Conservation (phyloP, 148 eudicot species). For the Rheum nobile region DNA sequence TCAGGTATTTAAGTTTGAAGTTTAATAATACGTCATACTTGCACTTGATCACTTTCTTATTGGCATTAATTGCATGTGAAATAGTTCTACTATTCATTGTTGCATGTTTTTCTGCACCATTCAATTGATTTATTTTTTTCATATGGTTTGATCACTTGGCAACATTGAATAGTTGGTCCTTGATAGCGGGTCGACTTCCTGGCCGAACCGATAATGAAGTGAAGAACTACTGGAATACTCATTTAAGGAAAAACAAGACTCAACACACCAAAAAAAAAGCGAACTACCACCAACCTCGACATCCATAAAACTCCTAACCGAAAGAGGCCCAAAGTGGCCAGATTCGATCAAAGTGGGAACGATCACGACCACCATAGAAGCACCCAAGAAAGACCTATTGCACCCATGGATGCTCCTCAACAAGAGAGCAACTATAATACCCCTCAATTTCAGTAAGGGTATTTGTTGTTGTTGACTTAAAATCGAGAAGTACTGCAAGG, state of each 20-base stretch:
- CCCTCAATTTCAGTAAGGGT: too few species aligned
- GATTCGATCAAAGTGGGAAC: neutral
- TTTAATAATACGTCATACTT: too few species aligned
- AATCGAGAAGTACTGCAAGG: too few species aligned
- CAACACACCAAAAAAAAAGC: slow-evolving; percentile 1
- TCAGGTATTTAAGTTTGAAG: too few species aligned
- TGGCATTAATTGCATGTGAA: too few species aligned
- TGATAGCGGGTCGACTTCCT: neutral
- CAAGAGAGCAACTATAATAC: too few species aligned
- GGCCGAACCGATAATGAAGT: neutral
- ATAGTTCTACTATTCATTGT: too few species aligned
- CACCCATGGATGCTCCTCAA: neutral
- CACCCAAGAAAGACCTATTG: neutral
- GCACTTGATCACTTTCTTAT: too few species aligned
- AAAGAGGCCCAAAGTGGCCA: neutral
- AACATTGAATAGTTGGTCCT: neutral
- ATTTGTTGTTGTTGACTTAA: too few species aligned
- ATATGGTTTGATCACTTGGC: too few species aligned
- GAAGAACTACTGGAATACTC: neutral
- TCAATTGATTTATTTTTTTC: too few species aligned
- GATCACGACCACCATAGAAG: neutral
- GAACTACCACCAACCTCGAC: neutral
- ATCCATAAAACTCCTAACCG: neutral
- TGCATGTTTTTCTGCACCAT: too few species aligned
- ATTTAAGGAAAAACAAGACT: neutral